A percentile compares a stretch with the other conserved stretches of the same genome.
Conservation (phyloP, 1,139 yeast genomes). For the Blastobotrys serpentis region DNA sequence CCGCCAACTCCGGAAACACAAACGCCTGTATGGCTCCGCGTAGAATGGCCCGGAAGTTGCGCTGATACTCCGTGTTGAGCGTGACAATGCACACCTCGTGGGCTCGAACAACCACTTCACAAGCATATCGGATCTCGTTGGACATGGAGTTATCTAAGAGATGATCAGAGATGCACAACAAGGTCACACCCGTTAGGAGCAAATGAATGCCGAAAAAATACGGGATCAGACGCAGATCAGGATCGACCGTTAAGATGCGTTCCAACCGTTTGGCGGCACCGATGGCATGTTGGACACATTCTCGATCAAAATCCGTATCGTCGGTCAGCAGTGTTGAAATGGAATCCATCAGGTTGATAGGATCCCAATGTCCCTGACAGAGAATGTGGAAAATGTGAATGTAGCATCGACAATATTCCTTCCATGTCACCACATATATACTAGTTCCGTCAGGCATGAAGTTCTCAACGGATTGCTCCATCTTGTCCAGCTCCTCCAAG, state of each 20-base stretch:
- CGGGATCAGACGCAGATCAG: constrained; percentile 33
- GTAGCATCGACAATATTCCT: constrained; percentile 27
- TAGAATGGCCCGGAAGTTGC: constrained; percentile 35
- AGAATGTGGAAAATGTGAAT: constrained; percentile 28
- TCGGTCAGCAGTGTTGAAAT: constrained; percentile 23
- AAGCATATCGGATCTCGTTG: constrained; percentile 23
- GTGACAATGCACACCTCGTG: constrained; percentile 39
- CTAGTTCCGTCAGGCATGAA: constrained; percentile 14
- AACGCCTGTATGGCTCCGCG: constrained; percentile 28
- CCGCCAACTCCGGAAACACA: constrained; percentile 20
- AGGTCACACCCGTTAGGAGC: constrained; percentile 33
- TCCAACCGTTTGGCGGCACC: constrained; percentile 31
- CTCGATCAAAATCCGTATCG: constrained; percentile 23
- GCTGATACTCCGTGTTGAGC: constrained; percentile 36
- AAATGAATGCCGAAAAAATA: constrained; percentile 34
- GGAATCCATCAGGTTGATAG: constrained; percentile 23
- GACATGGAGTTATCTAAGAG: constrained; percentile 9
- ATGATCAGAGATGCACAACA: constrained; percentile 16
- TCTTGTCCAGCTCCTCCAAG: not conserved
- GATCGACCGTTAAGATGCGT: constrained; percentile 29
- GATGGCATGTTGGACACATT: constrained; percentile 30
- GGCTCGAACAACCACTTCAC: constrained; percentile 37
- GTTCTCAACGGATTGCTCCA: constrained; percentile 17
- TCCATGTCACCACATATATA: constrained; percentile 25
- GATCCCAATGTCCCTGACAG: constrained; percentile 29